Base-by-base conservation (phyloP, 306 rosid species). In the Sicyos baderoa region DNA sequence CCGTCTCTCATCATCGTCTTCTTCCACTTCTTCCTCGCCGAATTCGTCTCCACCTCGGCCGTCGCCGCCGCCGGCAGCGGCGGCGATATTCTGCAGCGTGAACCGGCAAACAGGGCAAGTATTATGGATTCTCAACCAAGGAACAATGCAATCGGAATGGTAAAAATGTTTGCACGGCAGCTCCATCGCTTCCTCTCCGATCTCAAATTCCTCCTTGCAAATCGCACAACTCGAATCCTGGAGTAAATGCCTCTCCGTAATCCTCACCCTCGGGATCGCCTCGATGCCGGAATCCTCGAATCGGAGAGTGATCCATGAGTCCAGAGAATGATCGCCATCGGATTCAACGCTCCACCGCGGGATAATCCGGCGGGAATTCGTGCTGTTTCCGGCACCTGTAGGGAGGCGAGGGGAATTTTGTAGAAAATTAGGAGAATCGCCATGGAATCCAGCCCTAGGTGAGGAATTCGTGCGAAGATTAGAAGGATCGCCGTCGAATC, bases 141-240 rank as follows among this genome's bases (percentile, higher is more conserved):
- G 89, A 1, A 75, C 56, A 44, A 91, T 74, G 61, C 97, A 91
- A 17, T 82, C 87, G 0, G 81, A 76, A 76, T 91, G 97, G 54
- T 88, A 91, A 74, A 88, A 79, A 76, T 91, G 97, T 23, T 67
- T 82, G 81, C 97, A 91, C 1, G 97, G 93, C 75, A 88, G 66
- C 56, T 86, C 91, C 18, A 69, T 84, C 49, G 73, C 88, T 72
- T 86, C 88, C 45, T 49, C 82, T 1, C 71, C 88, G 16, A 88
- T 17, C 67, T 63, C 73, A 59, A 91, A 88, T 9, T 82, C 96
- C 18, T 86, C 96, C 65, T 91, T 88, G 74, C 95, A 88, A 13
- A 91, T 76, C 0, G 97, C 80, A 69, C 97, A 91, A 50, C 37
- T 78, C 4, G 87, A 84, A 16, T 86, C 91, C 22, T 81, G 79